Conservation (phyloP, 129 eudicot genomes). For the Pulicaria dysenterica region DNA sequence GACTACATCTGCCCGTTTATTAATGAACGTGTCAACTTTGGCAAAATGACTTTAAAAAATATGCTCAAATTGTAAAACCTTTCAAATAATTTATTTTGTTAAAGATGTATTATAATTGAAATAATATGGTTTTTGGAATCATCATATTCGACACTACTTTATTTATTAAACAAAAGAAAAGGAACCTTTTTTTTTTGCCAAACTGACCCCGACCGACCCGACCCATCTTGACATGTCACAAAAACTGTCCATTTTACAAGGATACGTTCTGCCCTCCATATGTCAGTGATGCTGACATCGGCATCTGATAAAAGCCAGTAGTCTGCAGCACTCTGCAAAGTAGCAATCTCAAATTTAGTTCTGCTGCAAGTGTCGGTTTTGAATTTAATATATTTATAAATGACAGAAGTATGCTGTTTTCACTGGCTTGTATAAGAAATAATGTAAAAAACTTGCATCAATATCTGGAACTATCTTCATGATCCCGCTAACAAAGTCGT, state of each 20-base stretch:
- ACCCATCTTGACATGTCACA: too few relatives aligned
- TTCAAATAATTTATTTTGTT: too few relatives aligned
- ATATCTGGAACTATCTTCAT: constrained; percentile 95
- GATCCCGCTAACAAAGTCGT: constrained; percentile 79
- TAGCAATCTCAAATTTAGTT: neutral
- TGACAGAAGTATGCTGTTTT: neutral
- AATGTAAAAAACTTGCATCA: constrained; percentile 63
- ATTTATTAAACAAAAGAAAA: neutral
- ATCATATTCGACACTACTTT: neutral
- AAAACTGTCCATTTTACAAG: constrained; percentile 23
- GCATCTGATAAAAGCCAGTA: constrained; percentile 90
- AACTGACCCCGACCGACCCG: neutral
- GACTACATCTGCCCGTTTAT: neutral
- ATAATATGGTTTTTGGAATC: neutral
- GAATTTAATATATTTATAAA: neutral
- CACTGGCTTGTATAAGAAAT: neutral
- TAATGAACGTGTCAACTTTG: neutral
- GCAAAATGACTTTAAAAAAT: too few relatives aligned
- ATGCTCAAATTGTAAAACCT: neutral
- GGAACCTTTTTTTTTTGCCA: neutral
- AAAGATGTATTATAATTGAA: neutral
- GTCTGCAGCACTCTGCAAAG: constrained; percentile 83
- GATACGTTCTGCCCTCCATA: constrained; percentile 87
- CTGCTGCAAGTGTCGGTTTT: neutral
- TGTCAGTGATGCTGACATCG: constrained; percentile 84